Evolutionary conservation across 495 filamentous ascomycete genomes (phyloP), one percentile per base, ranked within the genome.

Genomic region (Neurospora hispaniola): DNA sequence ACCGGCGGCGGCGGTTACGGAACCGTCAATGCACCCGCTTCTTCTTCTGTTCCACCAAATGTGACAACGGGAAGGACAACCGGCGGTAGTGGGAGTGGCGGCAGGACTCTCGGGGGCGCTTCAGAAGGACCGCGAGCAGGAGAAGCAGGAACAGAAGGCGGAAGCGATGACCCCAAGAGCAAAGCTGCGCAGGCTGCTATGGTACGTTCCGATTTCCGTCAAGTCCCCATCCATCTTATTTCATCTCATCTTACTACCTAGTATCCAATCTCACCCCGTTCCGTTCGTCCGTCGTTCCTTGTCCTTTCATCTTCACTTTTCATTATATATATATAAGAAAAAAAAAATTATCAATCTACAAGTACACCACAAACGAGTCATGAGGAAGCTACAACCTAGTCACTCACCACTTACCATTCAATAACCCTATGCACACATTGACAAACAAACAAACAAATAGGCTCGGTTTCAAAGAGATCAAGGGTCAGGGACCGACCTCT

Each of bases 111-210:
- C 8, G 7, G 43, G 27, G 38, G n/a, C 39, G 39, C 39, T 9
- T 39, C 39, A 39, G 39, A 1, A 39, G 39, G 39, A 40, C 12
- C 41, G 14, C 41, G 41, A 16, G 4, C 41, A 14, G 41, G 41
- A 42, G 12, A 16, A 16, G 14, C 70, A 40, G 4, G 46, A 4
- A 39, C 27, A 27, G 44, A 48, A 66, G 62, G 48, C 71, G 11
- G 83, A 82, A 39, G 88, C 4, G 11, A 91, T 69, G 89, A 54
- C 46, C 46, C 87, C 43, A 83, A 86, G 75, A 80, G 77, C 71
- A 88, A 87, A 74, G 91, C 91, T 0, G 90, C 90, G 0, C 84
- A 86, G 62, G 91, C 92, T 27, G 91, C 91, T 16, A 89, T 92
- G 88, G 90, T 92, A 44, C 16, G 40, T 62, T 42, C 23, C 35